These are phyloP conservation scores for Triglochin maritima DNA, from an alignment of 106 monocot genomes.

Conservation along the genomic window DNA sequence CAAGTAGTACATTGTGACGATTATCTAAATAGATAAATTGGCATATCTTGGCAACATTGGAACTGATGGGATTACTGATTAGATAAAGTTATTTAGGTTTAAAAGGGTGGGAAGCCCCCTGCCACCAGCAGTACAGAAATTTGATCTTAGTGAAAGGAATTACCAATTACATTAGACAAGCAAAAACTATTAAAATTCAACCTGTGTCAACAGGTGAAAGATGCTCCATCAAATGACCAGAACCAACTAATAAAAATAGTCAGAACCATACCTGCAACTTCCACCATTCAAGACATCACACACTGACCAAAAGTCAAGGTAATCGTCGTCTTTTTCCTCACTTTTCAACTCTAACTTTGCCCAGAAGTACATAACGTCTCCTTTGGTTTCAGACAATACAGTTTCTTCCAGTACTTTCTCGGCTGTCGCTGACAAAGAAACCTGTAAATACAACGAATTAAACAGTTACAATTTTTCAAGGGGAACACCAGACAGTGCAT, in stretches of 20 bases:
- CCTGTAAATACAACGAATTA: conserved; percentile 22
- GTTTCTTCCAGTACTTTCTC: conserved; percentile 49
- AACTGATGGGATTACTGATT: too few relatives aligned
- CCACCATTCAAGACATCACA: conserved; percentile 83
- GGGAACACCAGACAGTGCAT: not conserved
- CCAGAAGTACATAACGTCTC: conserved; percentile 83
- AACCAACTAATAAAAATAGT: not conserved
- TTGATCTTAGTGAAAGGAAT: too few relatives aligned
- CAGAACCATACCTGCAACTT: conserved; percentile 52
- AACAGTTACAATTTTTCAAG: not conserved
- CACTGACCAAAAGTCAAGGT: conserved; percentile 61
- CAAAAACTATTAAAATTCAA: too few relatives aligned
- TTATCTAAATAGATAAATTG: too few relatives aligned
- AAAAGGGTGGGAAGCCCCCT: too few relatives aligned
- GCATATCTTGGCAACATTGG: too few relatives aligned
- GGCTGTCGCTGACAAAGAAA: conserved; percentile 51
- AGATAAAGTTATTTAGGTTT: too few relatives aligned
- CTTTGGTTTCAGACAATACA: conserved; percentile 28
- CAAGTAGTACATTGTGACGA: too few relatives aligned
- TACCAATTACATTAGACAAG: too few relatives aligned
- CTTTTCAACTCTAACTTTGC: conserved; percentile 32
- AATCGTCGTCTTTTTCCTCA: conserved; percentile 3
- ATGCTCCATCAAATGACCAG: too few relatives aligned
- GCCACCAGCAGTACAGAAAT: too few relatives aligned
- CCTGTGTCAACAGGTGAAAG: too few relatives aligned